Conservation (phyloP, 441 rosid species). For the Hura crepitans region DNA sequence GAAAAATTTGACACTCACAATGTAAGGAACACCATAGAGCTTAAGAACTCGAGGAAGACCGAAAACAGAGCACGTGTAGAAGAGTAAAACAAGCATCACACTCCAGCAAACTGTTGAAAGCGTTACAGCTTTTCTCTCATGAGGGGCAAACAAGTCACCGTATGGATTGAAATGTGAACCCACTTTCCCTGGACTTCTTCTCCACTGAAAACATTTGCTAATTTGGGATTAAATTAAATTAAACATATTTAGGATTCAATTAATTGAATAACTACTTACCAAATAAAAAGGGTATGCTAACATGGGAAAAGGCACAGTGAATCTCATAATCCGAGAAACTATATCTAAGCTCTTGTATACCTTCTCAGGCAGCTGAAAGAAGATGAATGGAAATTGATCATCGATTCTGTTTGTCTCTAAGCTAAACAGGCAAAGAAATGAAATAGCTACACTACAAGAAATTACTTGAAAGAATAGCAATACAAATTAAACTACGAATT, state of each 20-base stretch:
- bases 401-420: too few species aligned
- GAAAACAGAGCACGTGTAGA: slow-evolving; percentile 34
- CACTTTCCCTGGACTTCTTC: slow-evolving; percentile 79
- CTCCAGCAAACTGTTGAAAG: slow-evolving; percentile 68
- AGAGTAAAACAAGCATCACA: slow-evolving; percentile 46
- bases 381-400: too few species aligned
- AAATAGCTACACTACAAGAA: too few species aligned
- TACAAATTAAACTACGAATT: too few species aligned
- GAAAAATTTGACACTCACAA: slow-evolving; percentile 31
- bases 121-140: slow-evolving; percentile 52
- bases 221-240: too few species aligned
- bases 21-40: slow-evolving; percentile 71
- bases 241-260: too few species aligned
- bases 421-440: too few species aligned
- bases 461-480: too few species aligned
- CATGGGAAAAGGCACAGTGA: slow-evolving; percentile 67
- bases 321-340: slow-evolving; percentile 50
- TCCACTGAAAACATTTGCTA: slow-evolving; percentile 46
- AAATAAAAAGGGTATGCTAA: slow-evolving; percentile 76
- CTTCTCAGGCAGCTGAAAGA: slow-evolving; percentile 64
- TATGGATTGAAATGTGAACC: slow-evolving; percentile 86
- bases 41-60: slow-evolving; percentile 52
- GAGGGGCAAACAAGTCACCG: slow-evolving; percentile 53
- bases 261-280: slow-evolving; percentile 28
- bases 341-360: slow-evolving; percentile 44